A percentile compares a stretch with the other conserved stretches of the same genome.
Evolutionary conservation across 345 rosid species (phyloP).

Genomic region (Salix dunnii): DNA sequence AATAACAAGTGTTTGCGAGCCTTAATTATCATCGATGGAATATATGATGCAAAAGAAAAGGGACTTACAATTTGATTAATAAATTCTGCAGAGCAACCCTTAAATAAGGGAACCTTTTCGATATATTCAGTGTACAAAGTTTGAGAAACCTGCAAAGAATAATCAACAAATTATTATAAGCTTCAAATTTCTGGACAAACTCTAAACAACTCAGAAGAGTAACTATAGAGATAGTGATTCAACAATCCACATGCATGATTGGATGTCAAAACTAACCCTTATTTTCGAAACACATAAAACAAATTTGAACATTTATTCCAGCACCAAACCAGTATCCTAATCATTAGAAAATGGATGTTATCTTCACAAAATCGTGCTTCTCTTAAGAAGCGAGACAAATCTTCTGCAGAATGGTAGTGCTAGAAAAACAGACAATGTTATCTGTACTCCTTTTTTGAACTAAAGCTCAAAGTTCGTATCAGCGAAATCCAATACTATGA

Average conservation of each 20-base stretch:
- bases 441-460: neutral
- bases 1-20: neutral
- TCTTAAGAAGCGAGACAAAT: neutral
- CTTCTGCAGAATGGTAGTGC: neutral
- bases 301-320: too few species aligned
- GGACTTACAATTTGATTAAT: slow-evolving; percentile 79
- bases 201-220: neutral
- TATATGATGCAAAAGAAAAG: neutral
- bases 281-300: too few species aligned
- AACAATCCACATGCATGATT: neutral
- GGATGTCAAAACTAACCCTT: neutral
- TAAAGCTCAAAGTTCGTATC: neutral
- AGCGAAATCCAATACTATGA: neutral
- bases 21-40: neutral
- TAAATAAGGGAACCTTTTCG: slow-evolving; percentile 55
- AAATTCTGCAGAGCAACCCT: slow-evolving; percentile 77
- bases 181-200: neutral
- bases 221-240: neutral
- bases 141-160: slow-evolving; percentile 60
- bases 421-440: neutral
- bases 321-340: too few species aligned
- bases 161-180: slow-evolving; percentile 7
- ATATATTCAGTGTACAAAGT: slow-evolving; percentile 56
- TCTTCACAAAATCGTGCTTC: too few species aligned
- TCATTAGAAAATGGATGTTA: too few species aligned